Evolutionary conservation across 805 yeast species (phyloP).

Genomic region (Cyberlindnera japonica): DNA sequence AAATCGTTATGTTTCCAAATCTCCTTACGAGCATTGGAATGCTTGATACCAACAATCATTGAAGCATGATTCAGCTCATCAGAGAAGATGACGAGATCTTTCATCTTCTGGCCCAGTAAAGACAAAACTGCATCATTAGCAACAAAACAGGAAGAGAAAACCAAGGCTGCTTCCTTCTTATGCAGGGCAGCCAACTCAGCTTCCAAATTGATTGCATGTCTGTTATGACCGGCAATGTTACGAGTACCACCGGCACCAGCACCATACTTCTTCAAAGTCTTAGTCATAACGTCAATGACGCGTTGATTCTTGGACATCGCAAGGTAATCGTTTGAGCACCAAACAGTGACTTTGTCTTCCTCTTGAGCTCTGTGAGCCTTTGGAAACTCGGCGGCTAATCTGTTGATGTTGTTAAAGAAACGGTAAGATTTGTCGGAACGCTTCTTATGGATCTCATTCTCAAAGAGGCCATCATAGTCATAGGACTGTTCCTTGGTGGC

Average conservation of each 20-base stretch:
- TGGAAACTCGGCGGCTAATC: conserved; percentile 92
- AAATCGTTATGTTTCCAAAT: conserved; percentile 90
- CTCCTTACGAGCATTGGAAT: conserved; percentile 84
- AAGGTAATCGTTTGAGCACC: conserved; percentile 98
- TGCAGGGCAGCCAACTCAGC: conserved; percentile 85
- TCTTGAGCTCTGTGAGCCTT: conserved; percentile 77
- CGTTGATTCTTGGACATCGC: conserved; percentile 86
- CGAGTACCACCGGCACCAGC: conserved; percentile 99
- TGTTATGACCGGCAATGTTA: conserved; percentile 96
- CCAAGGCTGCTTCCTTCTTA: conserved; percentile 92
- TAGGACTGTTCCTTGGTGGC: conserved; percentile 51
- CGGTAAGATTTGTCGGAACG: conserved; percentile 90
- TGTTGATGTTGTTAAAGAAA: conserved; percentile 93
- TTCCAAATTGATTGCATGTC: conserved; percentile 84
- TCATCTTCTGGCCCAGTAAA: conserved; percentile 84
- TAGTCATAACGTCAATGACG: conserved; percentile 73
- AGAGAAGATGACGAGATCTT: conserved; percentile 85
- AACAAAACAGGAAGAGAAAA: conserved; percentile 92
- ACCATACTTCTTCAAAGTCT: conserved; percentile 83
- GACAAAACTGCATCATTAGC: conserved; percentile 95
- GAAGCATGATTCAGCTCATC: conserved; percentile 96
- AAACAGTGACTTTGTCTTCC: conserved; percentile 87
- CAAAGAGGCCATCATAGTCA: conserved; percentile 70
- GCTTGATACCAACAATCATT: conserved; percentile 93
- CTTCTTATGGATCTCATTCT: conserved; percentile 64